Evolutionary conservation across 2,329 filamentous ascomycete genomes (phyloP), one percentile per base, ranked within the genome.

Genomic region (Corinectria fuckeliana): DNA sequence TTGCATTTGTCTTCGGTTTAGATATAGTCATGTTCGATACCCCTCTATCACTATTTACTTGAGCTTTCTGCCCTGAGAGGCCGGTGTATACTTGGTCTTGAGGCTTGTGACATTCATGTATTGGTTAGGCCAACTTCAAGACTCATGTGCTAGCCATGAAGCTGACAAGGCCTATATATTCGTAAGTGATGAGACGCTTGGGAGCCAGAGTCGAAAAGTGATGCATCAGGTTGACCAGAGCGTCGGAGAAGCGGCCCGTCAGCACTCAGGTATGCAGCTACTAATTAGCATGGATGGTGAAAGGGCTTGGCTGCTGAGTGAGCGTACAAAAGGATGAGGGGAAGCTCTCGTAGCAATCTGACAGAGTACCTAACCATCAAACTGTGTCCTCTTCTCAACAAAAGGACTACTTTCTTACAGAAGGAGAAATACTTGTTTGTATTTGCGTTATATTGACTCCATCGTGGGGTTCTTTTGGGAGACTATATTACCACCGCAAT

Each of bases 21-120:
- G 61, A 63, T 58, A 30, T 61, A 64, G 64, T 71, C 54, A 66
- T 66, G 63, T 65, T 70, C 65, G 68, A 70, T 70, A 70, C 68
- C 68, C 68, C 65, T 70, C 53, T 63, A 61, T 50, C 45, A 50
- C 54, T 58, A 28, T 16, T 16, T 16, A n/a, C 4, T 42, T 23
- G 25, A 11, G 9, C n/a, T 13, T 28, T 18, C 28, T 16, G 13
- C 20, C 23, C 7, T 11, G 25, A 26, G 16, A 16, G 42, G n/a
- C 7, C 4, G 5, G n/a, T 18, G 8, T 20, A 23, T 13, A 18
- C 26, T 39, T 34, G 30, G 16, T 16, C 14, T 55, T 23, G 26
- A 38, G 11, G 32, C 20, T 56, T 21, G 21, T 45, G 18, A 21
- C 10, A 14, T 41, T 21, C 5, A 11, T 21, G 7, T 18, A 41